Evolutionary conservation across 2,329 filamentous ascomycete species (phyloP).

Genomic region (Sporothrix dimorphospora): DNA sequence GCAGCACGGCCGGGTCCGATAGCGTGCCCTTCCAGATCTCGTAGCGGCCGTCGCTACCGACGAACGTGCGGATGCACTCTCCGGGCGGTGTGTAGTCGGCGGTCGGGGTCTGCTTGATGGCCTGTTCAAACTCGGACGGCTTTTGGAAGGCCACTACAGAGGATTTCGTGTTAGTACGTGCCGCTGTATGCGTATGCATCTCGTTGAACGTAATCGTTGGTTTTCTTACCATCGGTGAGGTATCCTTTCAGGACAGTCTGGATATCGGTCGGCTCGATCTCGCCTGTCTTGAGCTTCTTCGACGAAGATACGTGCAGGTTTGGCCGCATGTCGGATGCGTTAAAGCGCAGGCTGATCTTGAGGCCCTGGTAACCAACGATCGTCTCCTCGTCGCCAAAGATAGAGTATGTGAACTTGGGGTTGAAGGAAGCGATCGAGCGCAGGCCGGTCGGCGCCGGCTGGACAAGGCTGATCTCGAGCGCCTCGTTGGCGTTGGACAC

Average conservation of each 20-base stretch:
- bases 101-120: slow-evolving; percentile 50
- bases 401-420: slow-evolving; percentile 85
- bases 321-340: slow-evolving; percentile 75
- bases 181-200: neutral
- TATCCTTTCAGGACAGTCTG: slow-evolving; percentile 64
- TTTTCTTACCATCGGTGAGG: slow-evolving; percentile 63
- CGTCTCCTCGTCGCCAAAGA: slow-evolving; percentile 90
- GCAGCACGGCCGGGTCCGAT: slow-evolving; percentile 67
- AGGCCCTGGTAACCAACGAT: slow-evolving; percentile 90
- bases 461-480: slow-evolving; percentile 62
- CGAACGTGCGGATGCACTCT: slow-evolving; percentile 66
- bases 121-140: slow-evolving; percentile 62
- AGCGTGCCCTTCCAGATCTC: slow-evolving; percentile 85
- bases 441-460: slow-evolving; percentile 52
- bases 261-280: slow-evolving; percentile 71
- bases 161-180: neutral
- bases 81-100: slow-evolving; percentile 73
- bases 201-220: neutral
- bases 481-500: slow-evolving; percentile 64
- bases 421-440: slow-evolving; percentile 71
- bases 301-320: slow-evolving; percentile 71
- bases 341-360: slow-evolving; percentile 70
- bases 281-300: slow-evolving; percentile 71
- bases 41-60: slow-evolving; percentile 63
- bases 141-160: slow-evolving; percentile 67